Base-by-base conservation (phyloP, 2,329 filamentous ascomycete genomes). In the Fusarium sterilihyphosum region DNA sequence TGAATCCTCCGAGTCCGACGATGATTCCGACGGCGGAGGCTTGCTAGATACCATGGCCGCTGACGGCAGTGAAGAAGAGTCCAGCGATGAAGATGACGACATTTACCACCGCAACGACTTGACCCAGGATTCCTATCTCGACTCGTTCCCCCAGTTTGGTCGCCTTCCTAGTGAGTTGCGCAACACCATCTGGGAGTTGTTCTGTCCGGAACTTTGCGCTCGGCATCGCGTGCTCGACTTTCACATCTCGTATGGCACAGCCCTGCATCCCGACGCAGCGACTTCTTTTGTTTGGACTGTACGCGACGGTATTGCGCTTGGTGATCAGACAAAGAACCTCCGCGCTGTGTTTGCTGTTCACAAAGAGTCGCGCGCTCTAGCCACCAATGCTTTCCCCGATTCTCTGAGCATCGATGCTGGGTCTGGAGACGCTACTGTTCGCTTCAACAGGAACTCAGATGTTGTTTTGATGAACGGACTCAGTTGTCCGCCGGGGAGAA, bases 351-450 rank as follows among this genome's bases (percentile, higher is more conserved):
- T 84, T 38, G 79, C 82, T 4, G 77, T 82, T 14, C 78, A 83
- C 43, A 73, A 77, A 13, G 83, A 84, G 69, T 82, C 82, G n/a
- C 83, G 84, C 33, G 72, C 65, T 20, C 62, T 83, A 8, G 83
- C 78, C 9, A 66, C 79, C 44, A 76, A 73, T 13, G 71, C 65
- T 6, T 81, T 80, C 16, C 84, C 84, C 0, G 73, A 85, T 31
- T 69, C 78, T 18, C 68, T 85, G 29, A 56, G 40, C 35, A 76
- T 85, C 3, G 74, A 80, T 8, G 71, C 62, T 8, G 69, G 67
- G 1, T 65, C 73, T 9, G 76, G 75, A 12, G 73, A 79, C 8
- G 77, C 77, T 6, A 61, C 74, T 3, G 67, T 84, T 12, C 68
- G 68, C 13, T 84, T 81, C 60, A 81, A 82, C 56, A 70, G 74